Base-by-base conservation (phyloP, 495 filamentous ascomycete species). In the Paragyromitra xinjiangensis region DNA sequence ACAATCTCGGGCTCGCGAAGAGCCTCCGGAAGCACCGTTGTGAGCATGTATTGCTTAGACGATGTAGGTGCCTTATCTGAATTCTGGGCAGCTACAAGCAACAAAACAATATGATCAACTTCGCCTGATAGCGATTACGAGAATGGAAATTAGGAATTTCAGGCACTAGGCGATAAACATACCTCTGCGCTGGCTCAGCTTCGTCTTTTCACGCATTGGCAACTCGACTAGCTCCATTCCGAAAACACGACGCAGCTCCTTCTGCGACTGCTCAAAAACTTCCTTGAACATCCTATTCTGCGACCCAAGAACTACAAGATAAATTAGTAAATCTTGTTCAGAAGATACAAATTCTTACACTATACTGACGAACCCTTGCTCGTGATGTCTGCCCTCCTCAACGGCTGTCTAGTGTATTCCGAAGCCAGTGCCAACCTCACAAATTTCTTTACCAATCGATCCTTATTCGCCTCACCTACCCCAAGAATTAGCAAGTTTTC, bases 171-270 rank as follows among this genome's bases (percentile, higher is more conserved):
- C 3, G 14, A 29, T 22, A 34, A 16, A 69, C 86, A 85, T 88
- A 91, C 90, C 92, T 88, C 89, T 91, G 85, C 88, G 92, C 59
- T 96, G 90, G 24, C 86, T 87, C 73, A 97, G 82, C 14, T 90
- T 92, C 14, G 90, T 85, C 84, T 94, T 96, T 83, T 98, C 95
- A 79, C 86, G 89, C 24, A 85, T 85, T 0, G 94, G 94, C 67
- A 97, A 85, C 83, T 96, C 94, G 0, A 87, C 85, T 87, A 98
- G 88, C 83, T 94, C 88, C 92, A 97, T 95, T 3, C 94, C 94
- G 81, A 97, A 97, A 7, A 87, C 85, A 2, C 81, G 84, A 29
- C 86, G 84, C 39, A 98, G 84, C 73, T 89, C 86, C 19, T 84
- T 84, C 83, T 95, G 93, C 29, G 92, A 90, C 24, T 83, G 85